Evolutionary conservation across 768 basidiomycete genomes (phyloP).

Genomic region (Jaapia argillacea): DNA sequence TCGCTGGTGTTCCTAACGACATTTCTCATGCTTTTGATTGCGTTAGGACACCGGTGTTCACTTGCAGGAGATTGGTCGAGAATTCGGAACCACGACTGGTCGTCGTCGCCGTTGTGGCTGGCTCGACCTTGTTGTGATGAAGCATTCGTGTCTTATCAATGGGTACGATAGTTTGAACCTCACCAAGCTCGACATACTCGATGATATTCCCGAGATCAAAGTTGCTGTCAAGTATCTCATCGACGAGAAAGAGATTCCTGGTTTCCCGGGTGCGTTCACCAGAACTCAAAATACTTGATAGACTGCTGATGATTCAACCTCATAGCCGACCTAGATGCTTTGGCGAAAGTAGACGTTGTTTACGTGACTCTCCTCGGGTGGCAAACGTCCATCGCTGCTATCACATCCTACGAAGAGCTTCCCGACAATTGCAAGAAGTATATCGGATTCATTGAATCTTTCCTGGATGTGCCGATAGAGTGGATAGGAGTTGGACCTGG

Average conservation of each 20-base stretch:
- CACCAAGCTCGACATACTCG: conserved; percentile 93
- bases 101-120: conserved; percentile 91
- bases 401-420: conserved; percentile 57
- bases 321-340: conserved; percentile 74
- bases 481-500: conserved; percentile 94
- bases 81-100: conserved; percentile 91
- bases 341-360: conserved; percentile 71
- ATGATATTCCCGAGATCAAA: conserved; percentile 78
- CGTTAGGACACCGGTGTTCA: conserved; percentile 69
- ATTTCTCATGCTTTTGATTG: conserved; percentile 2
- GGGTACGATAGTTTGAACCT: conserved; percentile 91
- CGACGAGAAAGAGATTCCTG: conserved; percentile 65
- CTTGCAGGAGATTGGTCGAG: conserved; percentile 87
- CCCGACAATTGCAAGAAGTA: conserved; percentile 84
- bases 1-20: not conserved
- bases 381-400: conserved; percentile 64
- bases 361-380: conserved; percentile 91
- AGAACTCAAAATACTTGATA: not conserved
- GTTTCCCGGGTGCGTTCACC: conserved; percentile 71
- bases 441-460: conserved; percentile 77
- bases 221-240: conserved; percentile 73
- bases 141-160: conserved; percentile 88
- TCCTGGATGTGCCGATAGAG: conserved; percentile 61
- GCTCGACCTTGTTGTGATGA: conserved; percentile 94
- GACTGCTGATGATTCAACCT: not conserved